Evolutionary conservation across 495 filamentous ascomycete genomes (phyloP), one percentile per base, ranked within the genome.

Genomic region (Lasiosphaeriaceae sp.): DNA sequence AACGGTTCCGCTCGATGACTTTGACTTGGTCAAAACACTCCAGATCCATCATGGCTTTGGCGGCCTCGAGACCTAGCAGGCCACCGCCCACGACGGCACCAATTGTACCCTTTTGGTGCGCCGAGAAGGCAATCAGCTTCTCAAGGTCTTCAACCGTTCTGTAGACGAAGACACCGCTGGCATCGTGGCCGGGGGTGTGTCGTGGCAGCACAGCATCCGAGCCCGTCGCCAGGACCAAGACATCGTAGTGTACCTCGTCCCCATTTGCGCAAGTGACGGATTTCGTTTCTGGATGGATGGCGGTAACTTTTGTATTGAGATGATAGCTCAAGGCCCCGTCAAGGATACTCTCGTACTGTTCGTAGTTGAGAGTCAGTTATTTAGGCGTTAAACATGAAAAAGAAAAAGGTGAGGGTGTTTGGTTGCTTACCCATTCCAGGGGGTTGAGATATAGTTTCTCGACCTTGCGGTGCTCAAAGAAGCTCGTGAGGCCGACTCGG

Each of bases 1-100:
- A 97, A 61, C 85, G 76, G 66, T 96, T 96, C 50, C 92, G 82
- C 71, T 97, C 93, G 55, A 97, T 86, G 11, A 97, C 74, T 57
- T 86, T 89, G 46, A 97, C 90, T 43, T 83, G 83, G 0, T 78
- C 80, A 67, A 89, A 96, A 35, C 85, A 83, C 62, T 88, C 75
- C 16, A 97, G 73, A 66, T 96, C 93, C 73, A 92, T 89, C 90
- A 97, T 90, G 0, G 93, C 93, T 63, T 96, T 96, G 34, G 93
- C 93, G 23, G 93, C 93, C 77, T 97, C 93, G 0, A 97, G 81
- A 0, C 93, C 93, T 0, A 97, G 75, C 24, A 97, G 65, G 1
- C 93, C 93, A 34, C 93, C 93, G n/a, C 93, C 93, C 12, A 97
- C 91, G 1, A 94, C 90, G 2, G 84, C 85, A 1, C 88, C 93